Percentiles rank a stretch among this genome's conserved stretches.
phyloP scores from a whole-genome alignment of 108 stramenopile genomes.

The Pseudonitzschia multistriata region DNA sequence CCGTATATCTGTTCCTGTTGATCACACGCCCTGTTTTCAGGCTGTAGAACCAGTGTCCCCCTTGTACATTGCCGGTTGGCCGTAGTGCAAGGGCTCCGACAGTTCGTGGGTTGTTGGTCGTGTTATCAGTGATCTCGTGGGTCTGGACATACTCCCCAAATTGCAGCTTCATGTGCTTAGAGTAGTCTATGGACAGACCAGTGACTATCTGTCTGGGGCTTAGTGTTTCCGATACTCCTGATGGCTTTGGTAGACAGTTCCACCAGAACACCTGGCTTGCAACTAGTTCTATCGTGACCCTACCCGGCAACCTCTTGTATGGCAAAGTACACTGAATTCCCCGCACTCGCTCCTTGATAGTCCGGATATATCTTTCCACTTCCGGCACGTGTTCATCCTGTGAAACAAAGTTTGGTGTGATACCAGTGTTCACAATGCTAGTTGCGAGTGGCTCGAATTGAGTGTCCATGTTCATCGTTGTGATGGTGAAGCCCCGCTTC shows the following conservation, averaged over 20 bases:
- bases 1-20: slow-evolving; percentile 17
- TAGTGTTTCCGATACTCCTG: slow-evolving; percentile 33
- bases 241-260: slow-evolving; percentile 32
- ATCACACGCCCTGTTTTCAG: slow-evolving; percentile 28
- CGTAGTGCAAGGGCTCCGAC: slow-evolving; percentile 31
- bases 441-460: background rate
- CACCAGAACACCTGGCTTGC: slow-evolving; percentile 21
- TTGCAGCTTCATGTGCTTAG: slow-evolving; percentile 29
- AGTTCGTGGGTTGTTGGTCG: slow-evolving; percentile 24
- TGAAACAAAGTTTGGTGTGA: background rate
- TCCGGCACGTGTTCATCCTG: slow-evolving; percentile 36
- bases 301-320: slow-evolving; percentile 21
- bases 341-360: slow-evolving; percentile 41
- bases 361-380: slow-evolving; percentile 35
- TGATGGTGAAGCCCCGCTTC: too few species aligned
- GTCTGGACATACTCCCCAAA: slow-evolving; percentile 43
- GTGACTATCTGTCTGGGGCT: slow-evolving; percentile 35
- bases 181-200: slow-evolving; percentile 20
- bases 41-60: slow-evolving; percentile 36
- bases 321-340: slow-evolving; percentile 30
- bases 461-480: background rate
- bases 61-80: slow-evolving; percentile 29
- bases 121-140: slow-evolving; percentile 39
- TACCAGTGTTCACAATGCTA: background rate
- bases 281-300: slow-evolving; percentile 25